phyloP scores from a whole-genome alignment of 495 filamentous ascomycete species.

The Xylaria scruposa region DNA sequence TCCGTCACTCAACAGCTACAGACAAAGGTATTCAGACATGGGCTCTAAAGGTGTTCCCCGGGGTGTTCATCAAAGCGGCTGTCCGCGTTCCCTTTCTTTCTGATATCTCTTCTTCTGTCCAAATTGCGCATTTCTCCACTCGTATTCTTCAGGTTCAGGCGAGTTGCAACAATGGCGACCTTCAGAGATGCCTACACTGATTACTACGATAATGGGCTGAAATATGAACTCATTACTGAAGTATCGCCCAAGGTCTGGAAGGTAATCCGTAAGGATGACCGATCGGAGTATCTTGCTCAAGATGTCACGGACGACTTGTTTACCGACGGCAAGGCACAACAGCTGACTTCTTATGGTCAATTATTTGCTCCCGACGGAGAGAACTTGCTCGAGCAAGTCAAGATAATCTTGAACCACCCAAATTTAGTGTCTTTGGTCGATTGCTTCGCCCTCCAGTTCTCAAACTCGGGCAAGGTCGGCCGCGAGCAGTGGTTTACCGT shows the following conservation, averaged over 20 bases:
- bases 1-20: slow-evolving; percentile 19
- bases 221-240: slow-evolving; percentile 35
- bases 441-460: slow-evolving; percentile 26
- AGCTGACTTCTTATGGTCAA: slow-evolving; percentile 6
- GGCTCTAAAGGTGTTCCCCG: background rate
- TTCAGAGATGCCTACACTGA: slow-evolving; percentile 16
- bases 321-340: background rate
- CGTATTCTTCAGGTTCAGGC: background rate
- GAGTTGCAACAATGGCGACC: slow-evolving; percentile 13
- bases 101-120: background rate
- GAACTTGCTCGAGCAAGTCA: slow-evolving; percentile 25
- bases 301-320: slow-evolving; percentile 34
- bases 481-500: slow-evolving; percentile 33
- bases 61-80: slow-evolving; percentile 9
- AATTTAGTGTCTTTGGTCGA: slow-evolving; percentile 48
- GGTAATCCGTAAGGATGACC: slow-evolving; percentile 30
- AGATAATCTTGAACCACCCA: slow-evolving; percentile 49
- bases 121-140: background rate
- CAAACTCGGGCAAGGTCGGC: background rate
- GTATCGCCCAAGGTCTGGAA: slow-evolving; percentile 34
- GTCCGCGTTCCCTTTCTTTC: background rate
- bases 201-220: slow-evolving; percentile 20
- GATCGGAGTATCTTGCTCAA: slow-evolving; percentile 35
- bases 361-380: slow-evolving; percentile 16
- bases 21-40: slow-evolving; percentile 38